Conservation (phyloP, 75 land plant species). For the Azolla pinnata region DNA sequence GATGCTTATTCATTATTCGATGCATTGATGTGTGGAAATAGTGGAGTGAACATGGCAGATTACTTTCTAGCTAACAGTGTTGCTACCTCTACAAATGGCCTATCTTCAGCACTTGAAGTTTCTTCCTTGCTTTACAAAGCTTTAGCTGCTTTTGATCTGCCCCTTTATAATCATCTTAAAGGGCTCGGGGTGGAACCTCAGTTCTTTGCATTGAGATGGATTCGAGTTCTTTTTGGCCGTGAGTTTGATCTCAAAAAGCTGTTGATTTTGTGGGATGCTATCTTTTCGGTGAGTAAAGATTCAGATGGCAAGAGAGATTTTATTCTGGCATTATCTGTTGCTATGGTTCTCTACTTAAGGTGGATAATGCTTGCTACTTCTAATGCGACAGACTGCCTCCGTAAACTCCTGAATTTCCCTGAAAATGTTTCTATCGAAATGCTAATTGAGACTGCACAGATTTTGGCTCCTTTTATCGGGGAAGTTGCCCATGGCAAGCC, state of each 20-base stretch:
- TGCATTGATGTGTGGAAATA: conserved; percentile 65
- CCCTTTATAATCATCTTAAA: conserved; percentile 67
- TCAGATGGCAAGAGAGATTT: conserved; percentile 43
- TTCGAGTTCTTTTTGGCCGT: conserved; percentile 76
- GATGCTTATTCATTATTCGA: conserved; percentile 90
- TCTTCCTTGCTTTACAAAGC: conserved; percentile 63
- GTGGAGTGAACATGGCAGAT: conserved; percentile 64
- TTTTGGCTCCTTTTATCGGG: conserved; percentile 43
- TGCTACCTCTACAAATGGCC: conserved; percentile 21
- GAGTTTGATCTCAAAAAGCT: conserved; percentile 68
- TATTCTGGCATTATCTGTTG: conserved; percentile 59
- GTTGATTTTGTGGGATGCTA: conserved; percentile 78
- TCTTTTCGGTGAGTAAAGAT: conserved; percentile 40
- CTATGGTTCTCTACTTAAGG: conserved; percentile 70
- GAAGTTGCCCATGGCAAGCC: conserved; percentile 5
- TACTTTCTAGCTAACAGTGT: conserved; percentile 42
- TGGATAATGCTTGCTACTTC: conserved; percentile 68
- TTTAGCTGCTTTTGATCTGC: conserved; percentile 56
- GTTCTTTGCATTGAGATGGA: conserved; percentile 83
- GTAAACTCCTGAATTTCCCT: conserved; percentile 65
- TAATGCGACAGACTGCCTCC: conserved; percentile 71
- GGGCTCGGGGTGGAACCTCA: conserved; percentile 91
- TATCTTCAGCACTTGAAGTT: conserved; percentile 69
- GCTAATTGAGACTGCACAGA: conserved; percentile 63
- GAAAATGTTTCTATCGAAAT: conserved; percentile 37